These are phyloP conservation scores for Didymosphaeria variabile DNA, from an alignment of 2,329 filamentous ascomycete species.

Conservation along the genomic window DNA sequence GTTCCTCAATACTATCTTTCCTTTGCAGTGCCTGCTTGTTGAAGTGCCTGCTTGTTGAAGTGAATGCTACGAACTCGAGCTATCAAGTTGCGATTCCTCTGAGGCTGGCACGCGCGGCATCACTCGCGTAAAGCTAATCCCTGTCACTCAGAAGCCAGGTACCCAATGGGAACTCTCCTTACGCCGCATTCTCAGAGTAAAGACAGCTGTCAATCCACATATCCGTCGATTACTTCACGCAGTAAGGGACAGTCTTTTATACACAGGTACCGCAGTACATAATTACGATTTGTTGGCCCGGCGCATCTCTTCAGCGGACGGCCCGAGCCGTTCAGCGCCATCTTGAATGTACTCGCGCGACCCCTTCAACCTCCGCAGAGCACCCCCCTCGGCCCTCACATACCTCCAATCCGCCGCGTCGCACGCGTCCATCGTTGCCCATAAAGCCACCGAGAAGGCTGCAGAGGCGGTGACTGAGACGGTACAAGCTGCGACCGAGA, in stretches of 20 bases:
- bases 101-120: background rate
- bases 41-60: background rate
- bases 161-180: constrained; percentile 15
- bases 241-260: background rate
- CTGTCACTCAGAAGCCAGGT: constrained; percentile 10
- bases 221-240: background rate
- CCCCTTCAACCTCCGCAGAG: constrained; percentile 55
- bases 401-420: constrained; percentile 44
- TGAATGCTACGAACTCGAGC: background rate
- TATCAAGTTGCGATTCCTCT: background rate
- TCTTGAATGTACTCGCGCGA: constrained; percentile 55
- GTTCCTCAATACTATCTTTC: too few relatives aligned
- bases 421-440: constrained; percentile 36
- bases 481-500: constrained; percentile 43
- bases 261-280: background rate
- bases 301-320: background rate
- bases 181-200: background rate
- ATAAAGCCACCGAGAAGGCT: constrained; percentile 31
- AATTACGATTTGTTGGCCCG: background rate
- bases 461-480: constrained; percentile 27
- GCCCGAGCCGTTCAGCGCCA: constrained; percentile 10
- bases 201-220: constrained; percentile 18
- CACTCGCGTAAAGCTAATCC: constrained; percentile 11
- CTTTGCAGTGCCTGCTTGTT: too few relatives aligned
- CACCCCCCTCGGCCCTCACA: constrained; percentile 39